A percentile compares a stretch with the other conserved stretches of the same genome.
phyloP scores from a whole-genome alignment of 257 asterid species.

The Capsicum chinense region DNA sequence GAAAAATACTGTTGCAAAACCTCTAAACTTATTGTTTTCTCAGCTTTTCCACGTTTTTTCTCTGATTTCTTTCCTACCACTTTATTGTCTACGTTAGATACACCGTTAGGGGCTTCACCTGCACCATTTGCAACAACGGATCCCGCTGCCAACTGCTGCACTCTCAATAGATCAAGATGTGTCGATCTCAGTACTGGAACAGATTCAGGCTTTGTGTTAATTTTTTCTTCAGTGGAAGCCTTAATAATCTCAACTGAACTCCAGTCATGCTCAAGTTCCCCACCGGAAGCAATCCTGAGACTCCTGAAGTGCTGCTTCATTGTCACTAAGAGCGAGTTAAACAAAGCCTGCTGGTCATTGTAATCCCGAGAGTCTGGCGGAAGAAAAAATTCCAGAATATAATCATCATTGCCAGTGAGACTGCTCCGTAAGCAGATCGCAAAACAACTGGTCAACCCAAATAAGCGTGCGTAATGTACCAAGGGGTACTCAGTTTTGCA shows the following conservation, averaged over 20 bases:
- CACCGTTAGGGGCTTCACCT: conserved; percentile 45
- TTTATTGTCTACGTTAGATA: conserved; percentile 44
- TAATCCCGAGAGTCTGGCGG: conserved; percentile 38
- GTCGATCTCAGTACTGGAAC: conserved; percentile 32
- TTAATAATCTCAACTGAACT: conserved; percentile 68
- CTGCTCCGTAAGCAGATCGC: conserved; percentile 31
- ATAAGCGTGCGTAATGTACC: conserved; percentile 39
- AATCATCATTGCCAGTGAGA: conserved; percentile 21
- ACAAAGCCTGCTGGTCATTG: conserved; percentile 56
- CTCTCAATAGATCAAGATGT: conserved; percentile 47
- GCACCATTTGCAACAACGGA: conserved; percentile 43
- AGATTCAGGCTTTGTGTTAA: conserved; percentile 43
- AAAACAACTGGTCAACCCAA: conserved; percentile 33
- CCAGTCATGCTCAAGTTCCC: conserved; percentile 68
- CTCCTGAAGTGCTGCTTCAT: conserved; percentile 80
- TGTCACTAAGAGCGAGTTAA: conserved; percentile 68
- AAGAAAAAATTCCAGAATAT: conserved; percentile 38
- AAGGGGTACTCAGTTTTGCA: conserved; percentile 40
- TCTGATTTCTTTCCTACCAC: conserved; percentile 61
- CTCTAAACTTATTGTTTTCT: conserved; percentile 86
- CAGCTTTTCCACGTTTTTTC: conserved; percentile 86
- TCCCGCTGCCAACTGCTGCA: conserved; percentile 39
- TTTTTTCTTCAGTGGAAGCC: conserved; percentile 54
- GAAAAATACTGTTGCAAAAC: conserved; percentile 85
- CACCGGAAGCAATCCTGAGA: conserved; percentile 82